These are phyloP conservation scores for Mentha longifolia DNA, from an alignment of 257 asterid genomes.

Conservation along the genomic window DNA sequence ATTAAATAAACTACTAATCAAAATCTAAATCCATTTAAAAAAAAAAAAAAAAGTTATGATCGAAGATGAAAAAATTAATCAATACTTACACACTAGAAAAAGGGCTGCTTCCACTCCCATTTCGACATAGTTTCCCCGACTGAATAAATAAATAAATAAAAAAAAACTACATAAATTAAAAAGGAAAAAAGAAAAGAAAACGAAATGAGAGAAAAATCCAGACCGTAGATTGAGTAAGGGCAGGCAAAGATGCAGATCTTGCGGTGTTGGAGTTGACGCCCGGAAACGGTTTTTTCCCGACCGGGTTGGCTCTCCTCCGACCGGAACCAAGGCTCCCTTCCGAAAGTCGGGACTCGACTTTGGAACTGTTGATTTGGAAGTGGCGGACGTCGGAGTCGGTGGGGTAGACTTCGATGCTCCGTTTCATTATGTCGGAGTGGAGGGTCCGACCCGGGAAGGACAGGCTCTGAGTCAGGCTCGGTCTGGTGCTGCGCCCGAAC, in stretches of 20 bases:
- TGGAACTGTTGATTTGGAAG: slow-evolving; percentile 43
- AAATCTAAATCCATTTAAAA: no score
- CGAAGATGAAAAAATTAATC: no score
- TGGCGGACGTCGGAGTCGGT: slow-evolving; percentile 46
- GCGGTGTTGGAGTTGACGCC: slow-evolving; percentile 42
- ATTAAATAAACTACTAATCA: neutral
- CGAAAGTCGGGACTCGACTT: slow-evolving; percentile 42
- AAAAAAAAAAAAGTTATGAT: neutral
- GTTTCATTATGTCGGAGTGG: slow-evolving; percentile 54
- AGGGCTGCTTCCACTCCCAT: slow-evolving; percentile 32
- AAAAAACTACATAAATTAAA: neutral
- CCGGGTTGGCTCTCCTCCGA: neutral
- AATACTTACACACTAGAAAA: slow-evolving; percentile 54
- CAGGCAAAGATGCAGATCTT: no score
- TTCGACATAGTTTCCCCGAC: slow-evolving; percentile 40
- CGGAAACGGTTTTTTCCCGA: slow-evolving; percentile 37
- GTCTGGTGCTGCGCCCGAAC: slow-evolving; percentile 49
- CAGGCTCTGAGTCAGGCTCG: slow-evolving; percentile 59
- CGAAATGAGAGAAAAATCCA: neutral
- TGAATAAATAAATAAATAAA: neutral
- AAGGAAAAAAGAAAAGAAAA: neutral
- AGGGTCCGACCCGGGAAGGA: slow-evolving; percentile 60
- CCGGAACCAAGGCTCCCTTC: slow-evolving; percentile 2
- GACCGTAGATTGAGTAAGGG: slow-evolving; percentile 49
- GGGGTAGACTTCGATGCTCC: slow-evolving; percentile 60